Conservation (phyloP, 2,329 filamentous ascomycete genomes). For the Aureobasidium lini region DNA sequence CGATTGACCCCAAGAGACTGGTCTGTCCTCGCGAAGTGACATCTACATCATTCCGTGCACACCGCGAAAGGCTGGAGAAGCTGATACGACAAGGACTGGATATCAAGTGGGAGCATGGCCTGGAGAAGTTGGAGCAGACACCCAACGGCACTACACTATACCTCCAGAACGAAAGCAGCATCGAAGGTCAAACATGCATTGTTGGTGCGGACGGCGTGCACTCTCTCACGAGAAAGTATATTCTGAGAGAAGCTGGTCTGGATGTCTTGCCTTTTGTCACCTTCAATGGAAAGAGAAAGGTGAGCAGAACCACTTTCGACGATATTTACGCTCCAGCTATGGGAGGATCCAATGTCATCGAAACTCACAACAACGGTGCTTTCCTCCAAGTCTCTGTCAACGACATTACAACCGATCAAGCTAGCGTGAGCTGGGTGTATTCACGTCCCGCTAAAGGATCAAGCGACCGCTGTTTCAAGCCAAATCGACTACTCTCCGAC, state of each 20-base stretch:
- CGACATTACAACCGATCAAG: conserved; percentile 19
- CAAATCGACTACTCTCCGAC: conserved; percentile 24
- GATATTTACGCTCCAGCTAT: conserved; percentile 17
- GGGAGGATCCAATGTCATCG: conserved; percentile 21
- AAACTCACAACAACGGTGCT: conserved; percentile 19
- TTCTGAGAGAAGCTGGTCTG: conserved; percentile 22
- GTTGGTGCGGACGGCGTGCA: conserved; percentile 34
- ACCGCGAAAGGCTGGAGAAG: conserved; percentile 30
- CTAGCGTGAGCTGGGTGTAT: conserved; percentile 34
- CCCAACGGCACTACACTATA: conserved; percentile 1
- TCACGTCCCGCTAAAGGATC: conserved; percentile 27
- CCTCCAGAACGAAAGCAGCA: conserved; percentile 14
- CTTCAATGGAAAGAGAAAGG: conserved; percentile 27
- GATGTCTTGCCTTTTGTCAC: conserved; percentile 32
- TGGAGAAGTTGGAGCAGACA: conserved; percentile 17
- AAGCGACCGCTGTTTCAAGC: conserved; percentile 29
- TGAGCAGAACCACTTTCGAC: conserved; percentile 17
- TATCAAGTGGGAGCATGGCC: conserved; percentile 27
- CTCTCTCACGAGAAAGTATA: conserved; percentile 25
- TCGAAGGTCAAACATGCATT: conserved; percentile 19
- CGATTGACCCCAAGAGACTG: conserved; percentile 13
- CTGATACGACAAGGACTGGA: conserved; percentile 31
- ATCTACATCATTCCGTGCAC: conserved; percentile 26
- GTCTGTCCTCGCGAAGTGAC: conserved; percentile 1
- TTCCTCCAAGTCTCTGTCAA: conserved; percentile 30